Evolutionary conservation across 352 stramenopile genomes (phyloP).

Genomic region (Pythium grandisporangium): DNA sequence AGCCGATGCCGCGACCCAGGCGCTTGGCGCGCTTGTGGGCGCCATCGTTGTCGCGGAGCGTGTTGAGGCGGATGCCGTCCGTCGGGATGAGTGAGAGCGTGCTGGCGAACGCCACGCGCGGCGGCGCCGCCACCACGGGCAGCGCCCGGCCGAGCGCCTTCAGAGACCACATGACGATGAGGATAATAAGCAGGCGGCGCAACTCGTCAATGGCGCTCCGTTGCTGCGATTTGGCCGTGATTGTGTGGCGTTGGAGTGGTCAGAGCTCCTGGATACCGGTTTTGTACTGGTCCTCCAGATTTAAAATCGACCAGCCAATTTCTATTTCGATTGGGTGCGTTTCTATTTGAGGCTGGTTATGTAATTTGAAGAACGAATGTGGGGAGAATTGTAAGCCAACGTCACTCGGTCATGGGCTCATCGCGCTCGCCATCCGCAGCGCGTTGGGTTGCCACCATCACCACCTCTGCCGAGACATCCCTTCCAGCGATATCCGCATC

Average conservation of each 20-base stretch:
- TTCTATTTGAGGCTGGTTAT: no score
- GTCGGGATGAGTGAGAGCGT: slow-evolving; percentile 39
- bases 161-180: slow-evolving; percentile 18
- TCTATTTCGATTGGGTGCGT: no score
- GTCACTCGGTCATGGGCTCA: not conserved
- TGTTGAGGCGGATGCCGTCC: slow-evolving; percentile 75
- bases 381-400: no score
- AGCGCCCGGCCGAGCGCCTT: slow-evolving; percentile 46
- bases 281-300: no score
- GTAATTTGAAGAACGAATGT: no score
- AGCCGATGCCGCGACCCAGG: slow-evolving; percentile 89
- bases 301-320: no score
- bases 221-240: no score
- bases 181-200: no score
- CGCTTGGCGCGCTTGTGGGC: slow-evolving; percentile 87
- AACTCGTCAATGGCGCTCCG: not conserved
- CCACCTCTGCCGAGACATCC: no score
- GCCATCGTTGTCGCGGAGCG: slow-evolving; percentile 76
- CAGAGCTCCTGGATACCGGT: no score
- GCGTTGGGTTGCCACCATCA: not conserved
- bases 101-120: slow-evolving; percentile 29
- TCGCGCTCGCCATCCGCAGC: not conserved
- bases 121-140: slow-evolving; percentile 13
- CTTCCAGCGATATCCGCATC: no score
- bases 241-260: no score